Evolutionary conservation across 2,329 filamentous ascomycete genomes (phyloP).

Genomic region (Thielaviopsis euricoi): DNA sequence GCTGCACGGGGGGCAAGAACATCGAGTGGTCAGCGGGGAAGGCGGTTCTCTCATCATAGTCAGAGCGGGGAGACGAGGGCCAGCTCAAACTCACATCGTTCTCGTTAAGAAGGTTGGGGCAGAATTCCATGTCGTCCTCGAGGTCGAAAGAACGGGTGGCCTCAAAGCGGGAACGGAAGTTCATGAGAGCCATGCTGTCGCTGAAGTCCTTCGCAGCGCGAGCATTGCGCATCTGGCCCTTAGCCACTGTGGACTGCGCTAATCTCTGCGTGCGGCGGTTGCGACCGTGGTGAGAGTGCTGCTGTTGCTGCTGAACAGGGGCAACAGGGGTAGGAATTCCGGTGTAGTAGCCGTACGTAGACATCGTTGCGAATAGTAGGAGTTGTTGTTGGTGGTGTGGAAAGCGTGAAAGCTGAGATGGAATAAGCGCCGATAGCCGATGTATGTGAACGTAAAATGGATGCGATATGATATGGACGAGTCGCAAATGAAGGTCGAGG

Average conservation of each 20-base stretch:
- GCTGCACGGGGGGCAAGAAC: conserved; percentile 30
- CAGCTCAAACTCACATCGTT: conserved; percentile 55
- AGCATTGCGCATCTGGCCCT: conserved; percentile 74
- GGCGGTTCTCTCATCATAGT: conserved; percentile 10
- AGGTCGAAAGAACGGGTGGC: conserved; percentile 86
- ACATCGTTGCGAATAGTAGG: conserved; percentile 31
- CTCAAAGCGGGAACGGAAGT: conserved; percentile 79
- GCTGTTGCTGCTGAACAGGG: conserved; percentile 25
- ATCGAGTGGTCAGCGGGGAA: conserved; percentile 19
- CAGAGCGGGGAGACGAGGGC: conserved; percentile 5
- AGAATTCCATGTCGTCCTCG: conserved; percentile 93
- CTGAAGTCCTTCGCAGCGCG: conserved; percentile 68
- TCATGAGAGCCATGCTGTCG: conserved; percentile 52
- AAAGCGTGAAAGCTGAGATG: too few relatives aligned
- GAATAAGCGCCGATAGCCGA: too few relatives aligned
- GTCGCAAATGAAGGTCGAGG: too few relatives aligned
- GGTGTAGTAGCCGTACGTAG: conserved; percentile 46
- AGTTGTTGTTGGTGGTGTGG: too few relatives aligned
- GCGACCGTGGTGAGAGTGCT: conserved; percentile 69
- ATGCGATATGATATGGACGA: too few relatives aligned
- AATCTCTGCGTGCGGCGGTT: conserved; percentile 71
- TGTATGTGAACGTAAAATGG: too few relatives aligned
- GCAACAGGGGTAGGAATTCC: conserved; percentile 35
- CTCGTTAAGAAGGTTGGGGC: conserved; percentile 80
- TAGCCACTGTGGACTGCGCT: conserved; percentile 38